Percentiles rank a stretch among this genome's conserved stretches.
These are phyloP conservation scores for Russula brevipes DNA, from an alignment of 768 basidiomycete genomes.

Conservation along the genomic window DNA sequence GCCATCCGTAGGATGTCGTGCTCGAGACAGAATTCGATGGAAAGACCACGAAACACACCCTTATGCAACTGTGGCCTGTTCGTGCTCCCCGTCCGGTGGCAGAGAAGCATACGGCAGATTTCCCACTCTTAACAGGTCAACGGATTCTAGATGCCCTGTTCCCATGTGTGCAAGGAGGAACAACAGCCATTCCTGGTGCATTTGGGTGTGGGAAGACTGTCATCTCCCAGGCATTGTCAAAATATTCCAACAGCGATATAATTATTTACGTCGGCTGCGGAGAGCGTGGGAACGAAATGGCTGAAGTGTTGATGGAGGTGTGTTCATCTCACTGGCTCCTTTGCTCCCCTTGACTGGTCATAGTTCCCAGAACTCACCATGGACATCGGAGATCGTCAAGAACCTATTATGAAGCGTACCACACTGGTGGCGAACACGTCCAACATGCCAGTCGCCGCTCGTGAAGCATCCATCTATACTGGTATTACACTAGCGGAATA, in stretches of 20 bases:
- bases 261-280: constrained; percentile 99
- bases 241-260: constrained; percentile 98
- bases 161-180: constrained; percentile 97
- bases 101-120: constrained; percentile 92
- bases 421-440: constrained; percentile 98
- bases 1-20: constrained; percentile 68
- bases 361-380: constrained; percentile 88
- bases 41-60: constrained; percentile 84
- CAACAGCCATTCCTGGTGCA: constrained; percentile 96
- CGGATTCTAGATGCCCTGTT: constrained; percentile 95
- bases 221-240: constrained; percentile 96
- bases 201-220: constrained; percentile 99
- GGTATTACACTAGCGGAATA: constrained; percentile 99
- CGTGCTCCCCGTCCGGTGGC: constrained; percentile 92
- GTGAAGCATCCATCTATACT: constrained; percentile 99
- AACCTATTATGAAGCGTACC: constrained; percentile 99
- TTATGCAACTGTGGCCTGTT: constrained; percentile 99
- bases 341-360: constrained; percentile 22
- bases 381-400: constrained; percentile 87
- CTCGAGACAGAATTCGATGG: constrained; percentile 98
- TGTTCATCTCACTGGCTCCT: constrained; percentile 20
- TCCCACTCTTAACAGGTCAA: constrained; percentile 92
- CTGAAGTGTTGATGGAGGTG: constrained; percentile 98
- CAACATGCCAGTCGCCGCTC: constrained; percentile 99
- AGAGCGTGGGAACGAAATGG: constrained; percentile 99